These are phyloP conservation scores for Venturia effusa DNA, from an alignment of 2,329 filamentous ascomycete species.

Conservation along the genomic window DNA sequence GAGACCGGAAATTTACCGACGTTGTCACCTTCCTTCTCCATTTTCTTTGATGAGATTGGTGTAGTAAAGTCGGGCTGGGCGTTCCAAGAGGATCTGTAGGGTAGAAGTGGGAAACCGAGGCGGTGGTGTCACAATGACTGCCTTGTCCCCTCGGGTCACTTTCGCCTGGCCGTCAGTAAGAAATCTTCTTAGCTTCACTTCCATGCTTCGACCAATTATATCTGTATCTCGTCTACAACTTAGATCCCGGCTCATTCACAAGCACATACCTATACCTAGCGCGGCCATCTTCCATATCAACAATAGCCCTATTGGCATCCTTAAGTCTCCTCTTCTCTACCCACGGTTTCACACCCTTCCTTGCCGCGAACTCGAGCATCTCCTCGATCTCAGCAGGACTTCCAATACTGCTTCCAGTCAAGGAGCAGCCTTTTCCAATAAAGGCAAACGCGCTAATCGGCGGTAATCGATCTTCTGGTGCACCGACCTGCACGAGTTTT, in stretches of 20 bases:
- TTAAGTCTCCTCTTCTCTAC: constrained; percentile 51
- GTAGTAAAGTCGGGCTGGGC: background rate
- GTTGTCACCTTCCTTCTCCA: background rate
- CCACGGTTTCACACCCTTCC: constrained; percentile 49
- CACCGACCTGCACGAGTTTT: constrained; percentile 51
- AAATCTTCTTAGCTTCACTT: background rate
- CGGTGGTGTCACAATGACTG: too few species aligned
- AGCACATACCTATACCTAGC: constrained; percentile 33
- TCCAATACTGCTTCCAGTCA: constrained; percentile 38
- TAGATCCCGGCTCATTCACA: constrained; percentile 21
- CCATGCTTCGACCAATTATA: background rate
- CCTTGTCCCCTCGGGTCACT: background rate
- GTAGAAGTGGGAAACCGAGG: background rate
- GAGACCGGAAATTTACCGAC: background rate
- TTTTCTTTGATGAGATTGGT: background rate
- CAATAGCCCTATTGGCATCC: constrained; percentile 45
- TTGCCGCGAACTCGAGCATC: constrained; percentile 50
- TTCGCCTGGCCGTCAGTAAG: background rate
- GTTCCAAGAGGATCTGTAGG: background rate
- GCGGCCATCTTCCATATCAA: constrained; percentile 49
- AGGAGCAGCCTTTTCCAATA: constrained; percentile 40
- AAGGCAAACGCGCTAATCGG: constrained; percentile 42
- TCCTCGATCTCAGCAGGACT: constrained; percentile 46
- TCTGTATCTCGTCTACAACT: background rate
- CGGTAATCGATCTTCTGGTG: constrained; percentile 43